Evolutionary conservation across 2,329 filamentous ascomycete species (phyloP).

Genomic region (Verticillium albo-atrum): DNA sequence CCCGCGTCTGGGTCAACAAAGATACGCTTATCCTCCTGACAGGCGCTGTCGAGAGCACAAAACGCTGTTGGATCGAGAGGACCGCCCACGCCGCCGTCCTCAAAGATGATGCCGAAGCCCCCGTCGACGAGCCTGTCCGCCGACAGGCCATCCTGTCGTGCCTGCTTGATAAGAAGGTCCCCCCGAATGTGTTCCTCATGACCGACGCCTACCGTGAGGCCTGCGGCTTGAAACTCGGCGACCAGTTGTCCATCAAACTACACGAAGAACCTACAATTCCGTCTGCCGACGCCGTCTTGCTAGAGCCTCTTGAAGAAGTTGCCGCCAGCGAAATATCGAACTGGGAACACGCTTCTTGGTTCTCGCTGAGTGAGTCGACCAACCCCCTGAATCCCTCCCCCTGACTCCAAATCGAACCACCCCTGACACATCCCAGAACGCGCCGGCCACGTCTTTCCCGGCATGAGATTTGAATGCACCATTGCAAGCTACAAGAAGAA

Average conservation of each 20-base stretch:
- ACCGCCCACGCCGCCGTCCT: neutral
- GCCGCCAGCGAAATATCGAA: neutral
- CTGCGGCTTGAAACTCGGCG: conserved; percentile 67
- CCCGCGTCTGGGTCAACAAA: conserved; percentile 43
- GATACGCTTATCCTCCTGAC: conserved; percentile 41
- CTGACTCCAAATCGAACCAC: neutral
- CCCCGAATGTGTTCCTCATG: conserved; percentile 65
- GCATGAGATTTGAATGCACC: conserved; percentile 64
- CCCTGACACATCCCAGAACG: conserved; percentile 33
- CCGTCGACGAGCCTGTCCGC: conserved; percentile 13
- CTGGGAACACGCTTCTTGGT: neutral
- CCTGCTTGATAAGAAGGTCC: conserved; percentile 54
- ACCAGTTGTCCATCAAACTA: conserved; percentile 58
- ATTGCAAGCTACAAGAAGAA: conserved; percentile 52
- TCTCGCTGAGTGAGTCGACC: neutral
- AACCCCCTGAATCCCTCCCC: conserved; percentile 2
- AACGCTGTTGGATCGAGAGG: conserved; percentile 35
- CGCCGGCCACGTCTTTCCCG: conserved; percentile 65
- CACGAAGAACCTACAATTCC: conserved; percentile 44
- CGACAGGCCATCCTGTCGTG: conserved; percentile 47
- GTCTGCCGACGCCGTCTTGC: conserved; percentile 49
- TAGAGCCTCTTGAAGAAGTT: neutral
- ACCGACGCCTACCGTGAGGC: conserved; percentile 69
- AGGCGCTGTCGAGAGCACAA: conserved; percentile 36
- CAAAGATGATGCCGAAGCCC: neutral